phyloP scores from a whole-genome alignment of 805 yeast species.

The Scheffersomyces lignosus region DNA sequence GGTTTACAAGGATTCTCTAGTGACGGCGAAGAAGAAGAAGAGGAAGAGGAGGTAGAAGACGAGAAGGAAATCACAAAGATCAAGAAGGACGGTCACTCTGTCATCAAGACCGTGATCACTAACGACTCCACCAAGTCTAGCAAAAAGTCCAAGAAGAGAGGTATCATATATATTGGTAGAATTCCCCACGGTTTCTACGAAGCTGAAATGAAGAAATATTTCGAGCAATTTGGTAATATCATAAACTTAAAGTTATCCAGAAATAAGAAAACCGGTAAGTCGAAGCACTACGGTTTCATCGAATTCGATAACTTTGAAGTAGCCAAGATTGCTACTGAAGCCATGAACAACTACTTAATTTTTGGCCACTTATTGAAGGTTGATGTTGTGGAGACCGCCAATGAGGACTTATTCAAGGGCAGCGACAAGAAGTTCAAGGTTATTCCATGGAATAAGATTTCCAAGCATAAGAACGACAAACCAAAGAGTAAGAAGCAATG shows the following conservation, averaged over 20 bases:
- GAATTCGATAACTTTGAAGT: constrained; percentile 76
- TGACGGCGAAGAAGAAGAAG: constrained; percentile 25
- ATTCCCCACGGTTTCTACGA: constrained; percentile 93
- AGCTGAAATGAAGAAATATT: constrained; percentile 72
- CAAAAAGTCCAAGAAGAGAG: constrained; percentile 39
- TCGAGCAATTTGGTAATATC: constrained; percentile 87
- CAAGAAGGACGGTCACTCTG: constrained; percentile 19
- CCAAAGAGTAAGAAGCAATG: constrained; percentile 58
- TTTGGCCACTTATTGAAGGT: constrained; percentile 82
- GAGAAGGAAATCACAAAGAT: constrained; percentile 15
- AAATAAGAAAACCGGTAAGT: constrained; percentile 84
- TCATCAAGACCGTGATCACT: constrained; percentile 14
- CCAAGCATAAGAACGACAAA: constrained; percentile 53
- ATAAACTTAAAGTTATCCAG: constrained; percentile 78
- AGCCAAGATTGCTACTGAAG: constrained; percentile 87
- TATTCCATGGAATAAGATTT: constrained; percentile 59
- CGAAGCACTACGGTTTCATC: constrained; percentile 89
- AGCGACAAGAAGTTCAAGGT: constrained; percentile 54
- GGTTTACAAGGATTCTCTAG: constrained; percentile 22
- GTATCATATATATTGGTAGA: constrained; percentile 86
- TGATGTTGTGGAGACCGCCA: constrained; percentile 53
- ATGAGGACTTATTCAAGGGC: constrained; percentile 60
- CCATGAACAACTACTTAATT: constrained; percentile 92
- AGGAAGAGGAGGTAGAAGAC: constrained; percentile 17
- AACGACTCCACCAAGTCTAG: constrained; percentile 12